A percentile compares a stretch with the other conserved stretches of the same genome.
Evolutionary conservation across 1,284 basidiomycete species (phyloP).

Genomic region (Porodaedalea pini): DNA sequence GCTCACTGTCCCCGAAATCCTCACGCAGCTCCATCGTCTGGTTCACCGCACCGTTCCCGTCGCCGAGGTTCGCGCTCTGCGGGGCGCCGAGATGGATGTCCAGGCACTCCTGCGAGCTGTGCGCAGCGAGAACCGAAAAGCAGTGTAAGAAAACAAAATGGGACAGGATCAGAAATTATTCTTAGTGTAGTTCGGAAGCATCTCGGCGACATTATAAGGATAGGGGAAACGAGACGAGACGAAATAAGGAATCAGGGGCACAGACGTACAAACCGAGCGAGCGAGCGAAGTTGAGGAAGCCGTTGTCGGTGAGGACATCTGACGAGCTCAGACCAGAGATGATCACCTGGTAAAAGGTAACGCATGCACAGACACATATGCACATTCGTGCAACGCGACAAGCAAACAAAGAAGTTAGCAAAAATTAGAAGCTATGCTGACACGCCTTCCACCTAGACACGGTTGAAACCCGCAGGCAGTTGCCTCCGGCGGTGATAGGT

Average conservation of each 20-base stretch:
- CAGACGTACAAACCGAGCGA: slow-evolving; percentile 58
- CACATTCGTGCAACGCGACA: too few species aligned
- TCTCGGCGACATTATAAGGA: neutral
- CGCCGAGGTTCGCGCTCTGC: slow-evolving; percentile 37
- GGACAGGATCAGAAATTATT: too few species aligned
- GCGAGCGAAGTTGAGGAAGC: slow-evolving; percentile 55
- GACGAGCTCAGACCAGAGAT: slow-evolving; percentile 55
- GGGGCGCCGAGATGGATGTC: slow-evolving; percentile 61
- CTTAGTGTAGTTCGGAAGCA: too few species aligned
- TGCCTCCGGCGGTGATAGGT: too few species aligned
- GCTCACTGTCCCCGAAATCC: slow-evolving; percentile 53
- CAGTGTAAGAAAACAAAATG: too few species aligned
- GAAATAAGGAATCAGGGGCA: neutral
- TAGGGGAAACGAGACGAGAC: neutral
- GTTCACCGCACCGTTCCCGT: slow-evolving; percentile 18
- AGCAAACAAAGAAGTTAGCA: neutral
- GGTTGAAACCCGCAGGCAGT: neutral
- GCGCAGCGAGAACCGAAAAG: neutral
- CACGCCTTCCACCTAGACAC: neutral
- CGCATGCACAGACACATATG: neutral
- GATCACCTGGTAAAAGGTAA: neutral
- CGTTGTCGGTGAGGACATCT: slow-evolving; percentile 60
- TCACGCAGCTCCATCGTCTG: slow-evolving; percentile 66
- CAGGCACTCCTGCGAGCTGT: slow-evolving; percentile 68
- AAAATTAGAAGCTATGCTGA: neutral